Conservation (phyloP, 495 filamentous ascomycete species). For the Aspergillus affinis region DNA sequence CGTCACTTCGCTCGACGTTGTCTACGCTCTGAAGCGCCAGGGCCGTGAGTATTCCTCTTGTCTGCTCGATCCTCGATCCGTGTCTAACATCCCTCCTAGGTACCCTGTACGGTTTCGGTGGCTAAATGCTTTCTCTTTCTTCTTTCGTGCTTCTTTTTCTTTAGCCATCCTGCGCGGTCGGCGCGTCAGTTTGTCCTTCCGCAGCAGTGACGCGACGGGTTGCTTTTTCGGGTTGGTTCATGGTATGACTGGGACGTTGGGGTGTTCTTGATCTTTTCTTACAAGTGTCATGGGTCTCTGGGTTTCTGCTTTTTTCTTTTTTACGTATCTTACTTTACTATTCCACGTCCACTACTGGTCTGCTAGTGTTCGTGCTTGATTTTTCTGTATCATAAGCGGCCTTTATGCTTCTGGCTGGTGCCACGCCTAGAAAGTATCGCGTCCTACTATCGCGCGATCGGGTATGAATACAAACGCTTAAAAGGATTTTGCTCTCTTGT, state of each 20-base stretch:
- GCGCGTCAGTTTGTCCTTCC: constrained; percentile 34
- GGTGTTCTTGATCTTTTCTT: constrained; percentile 52
- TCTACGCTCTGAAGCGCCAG: constrained; percentile 96
- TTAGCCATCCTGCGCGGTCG: constrained; percentile 37
- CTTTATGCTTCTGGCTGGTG: constrained; percentile 44
- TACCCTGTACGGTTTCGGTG: constrained; percentile 99
- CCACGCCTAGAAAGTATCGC: constrained; percentile 38
- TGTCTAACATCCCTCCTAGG: constrained; percentile 35
- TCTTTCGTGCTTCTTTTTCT: constrained; percentile 26
- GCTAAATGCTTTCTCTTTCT: constrained; percentile 59
- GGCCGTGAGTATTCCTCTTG: constrained; percentile 60
- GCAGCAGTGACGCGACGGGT: constrained; percentile 35
- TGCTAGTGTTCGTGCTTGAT: constrained; percentile 45
- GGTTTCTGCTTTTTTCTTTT: constrained; percentile 42
- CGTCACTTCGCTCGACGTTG: constrained; percentile 94
- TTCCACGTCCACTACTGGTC: constrained; percentile 47
- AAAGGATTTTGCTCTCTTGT: constrained; percentile 19
- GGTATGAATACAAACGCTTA: constrained; percentile 46
- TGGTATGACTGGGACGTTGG: constrained; percentile 54
- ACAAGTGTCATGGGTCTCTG: constrained; percentile 50
- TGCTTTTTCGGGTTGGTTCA: constrained; percentile 48
- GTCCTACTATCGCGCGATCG: constrained; percentile 29
- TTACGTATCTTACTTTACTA: constrained; percentile 41
- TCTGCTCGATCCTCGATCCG: constrained; percentile 11
- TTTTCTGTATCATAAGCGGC: constrained; percentile 52